Evolutionary conservation across 2,329 filamentous ascomycete genomes (phyloP).

Genomic region (Fusarium sp.): DNA sequence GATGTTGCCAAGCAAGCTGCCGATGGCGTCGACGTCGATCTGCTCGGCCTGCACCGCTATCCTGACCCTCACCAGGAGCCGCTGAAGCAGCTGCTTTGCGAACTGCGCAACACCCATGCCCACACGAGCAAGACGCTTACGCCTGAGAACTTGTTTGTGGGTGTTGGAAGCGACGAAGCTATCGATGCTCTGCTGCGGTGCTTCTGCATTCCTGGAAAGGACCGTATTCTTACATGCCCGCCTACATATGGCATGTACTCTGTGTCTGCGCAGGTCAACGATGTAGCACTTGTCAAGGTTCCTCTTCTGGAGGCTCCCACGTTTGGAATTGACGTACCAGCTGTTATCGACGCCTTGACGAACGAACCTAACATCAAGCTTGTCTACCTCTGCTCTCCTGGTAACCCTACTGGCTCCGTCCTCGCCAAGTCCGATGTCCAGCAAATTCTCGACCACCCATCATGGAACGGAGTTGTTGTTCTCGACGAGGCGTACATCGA

Average conservation of each 20-base stretch:
- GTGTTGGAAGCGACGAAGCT: conserved; percentile 95
- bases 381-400: conserved; percentile 92
- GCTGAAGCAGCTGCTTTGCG: conserved; percentile 88
- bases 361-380: conserved; percentile 78
- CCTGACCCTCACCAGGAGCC: conserved; percentile 93
- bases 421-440: conserved; percentile 81
- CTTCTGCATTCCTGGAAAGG: conserved; percentile 88
- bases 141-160: conserved; percentile 90
- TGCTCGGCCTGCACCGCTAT: conserved; percentile 90
- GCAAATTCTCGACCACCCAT: conserved; percentile 82
- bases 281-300: conserved; percentile 87
- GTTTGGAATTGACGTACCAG: conserved; percentile 80
- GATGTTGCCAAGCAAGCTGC: conserved; percentile 53
- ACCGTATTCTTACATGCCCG: conserved; percentile 94
- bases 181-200: conserved; percentile 94
- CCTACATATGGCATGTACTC: conserved; percentile 99
- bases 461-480: conserved; percentile 94
- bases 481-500: conserved; percentile 97
- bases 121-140: conserved; percentile 81
- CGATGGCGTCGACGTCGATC: conserved; percentile 68
- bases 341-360: conserved; percentile 75
- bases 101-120: conserved; percentile 84
- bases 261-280: conserved; percentile 94
- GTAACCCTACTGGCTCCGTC: conserved; percentile 89
- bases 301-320: conserved; percentile 78